Evolutionary conservation across 106 monocot species (phyloP).

Genomic region (Alisma plantagoaquatica): DNA sequence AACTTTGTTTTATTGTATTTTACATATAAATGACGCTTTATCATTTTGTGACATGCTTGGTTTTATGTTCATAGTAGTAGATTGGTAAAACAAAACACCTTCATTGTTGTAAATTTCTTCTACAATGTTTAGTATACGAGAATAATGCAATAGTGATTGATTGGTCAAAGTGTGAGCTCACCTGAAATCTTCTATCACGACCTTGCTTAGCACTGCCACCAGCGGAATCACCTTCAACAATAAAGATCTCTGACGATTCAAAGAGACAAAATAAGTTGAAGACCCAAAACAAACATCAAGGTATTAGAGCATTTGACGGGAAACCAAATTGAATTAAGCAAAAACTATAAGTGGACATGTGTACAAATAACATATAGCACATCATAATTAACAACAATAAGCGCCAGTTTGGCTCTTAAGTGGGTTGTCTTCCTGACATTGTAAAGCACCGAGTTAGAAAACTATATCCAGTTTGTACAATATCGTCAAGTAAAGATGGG

Average conservation of each 20-base stretch:
- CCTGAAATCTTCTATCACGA: constrained; percentile 98
- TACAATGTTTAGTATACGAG: no score
- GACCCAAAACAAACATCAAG: not conserved
- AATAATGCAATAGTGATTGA: not conserved
- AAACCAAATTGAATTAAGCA: not conserved
- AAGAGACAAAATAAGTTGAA: not conserved
- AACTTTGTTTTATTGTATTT: no score
- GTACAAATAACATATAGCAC: not conserved
- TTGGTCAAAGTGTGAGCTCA: constrained; percentile 9
- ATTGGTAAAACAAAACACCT: not conserved
- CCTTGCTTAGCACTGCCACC: constrained; percentile 99
- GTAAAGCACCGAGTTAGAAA: no score
- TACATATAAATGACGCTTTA: not conserved
- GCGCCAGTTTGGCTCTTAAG: no score
- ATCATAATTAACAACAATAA: not conserved
- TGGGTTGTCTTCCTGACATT: no score
- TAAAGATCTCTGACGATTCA: constrained; percentile 77
- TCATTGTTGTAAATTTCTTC: not conserved
- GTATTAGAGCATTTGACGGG: not conserved
- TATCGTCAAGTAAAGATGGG: no score
- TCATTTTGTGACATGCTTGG: not conserved
- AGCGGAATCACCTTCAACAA: constrained; percentile 98
- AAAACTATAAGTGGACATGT: not conserved
- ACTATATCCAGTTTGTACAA: no score
- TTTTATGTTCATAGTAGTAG: no score